phyloP scores from a whole-genome alignment of 495 filamentous ascomycete genomes.

The Chaetomium cochliodes region DNA sequence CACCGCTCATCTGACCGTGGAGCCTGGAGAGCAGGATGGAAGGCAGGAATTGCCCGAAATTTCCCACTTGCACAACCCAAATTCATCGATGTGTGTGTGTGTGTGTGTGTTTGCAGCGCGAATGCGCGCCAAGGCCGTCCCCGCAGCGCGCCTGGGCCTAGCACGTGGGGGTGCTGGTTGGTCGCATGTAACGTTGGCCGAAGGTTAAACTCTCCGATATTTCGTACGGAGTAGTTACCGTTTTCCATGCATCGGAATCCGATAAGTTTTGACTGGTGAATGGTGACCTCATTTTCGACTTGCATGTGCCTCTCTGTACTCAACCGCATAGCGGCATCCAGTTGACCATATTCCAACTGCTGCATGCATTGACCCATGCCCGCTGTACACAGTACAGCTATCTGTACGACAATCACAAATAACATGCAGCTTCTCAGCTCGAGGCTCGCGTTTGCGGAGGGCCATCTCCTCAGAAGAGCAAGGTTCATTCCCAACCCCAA shows the following conservation, averaged over 20 bases:
- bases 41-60: background rate
- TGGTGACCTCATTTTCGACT: background rate
- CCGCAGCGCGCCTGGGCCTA: background rate
- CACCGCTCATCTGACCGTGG: constrained; percentile 16
- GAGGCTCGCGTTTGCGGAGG: background rate
- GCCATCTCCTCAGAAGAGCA: background rate
- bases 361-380: background rate
- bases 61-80: background rate
- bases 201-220: background rate
- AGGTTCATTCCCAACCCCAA: constrained; percentile 7
- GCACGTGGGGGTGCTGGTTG: background rate
- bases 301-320: no score
- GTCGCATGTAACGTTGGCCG: background rate
- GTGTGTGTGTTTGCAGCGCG: no score
- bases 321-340: background rate
- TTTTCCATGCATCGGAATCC: background rate
- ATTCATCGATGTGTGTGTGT: background rate
- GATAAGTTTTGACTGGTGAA: background rate
- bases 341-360: background rate
- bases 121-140: background rate
- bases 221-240: background rate
- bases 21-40: no score
- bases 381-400: no score
- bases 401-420: no score
- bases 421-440: constrained; percentile 7